Evolutionary conservation across 2,329 filamentous ascomycete species (phyloP).

Genomic region (Cytospora piceae): DNA sequence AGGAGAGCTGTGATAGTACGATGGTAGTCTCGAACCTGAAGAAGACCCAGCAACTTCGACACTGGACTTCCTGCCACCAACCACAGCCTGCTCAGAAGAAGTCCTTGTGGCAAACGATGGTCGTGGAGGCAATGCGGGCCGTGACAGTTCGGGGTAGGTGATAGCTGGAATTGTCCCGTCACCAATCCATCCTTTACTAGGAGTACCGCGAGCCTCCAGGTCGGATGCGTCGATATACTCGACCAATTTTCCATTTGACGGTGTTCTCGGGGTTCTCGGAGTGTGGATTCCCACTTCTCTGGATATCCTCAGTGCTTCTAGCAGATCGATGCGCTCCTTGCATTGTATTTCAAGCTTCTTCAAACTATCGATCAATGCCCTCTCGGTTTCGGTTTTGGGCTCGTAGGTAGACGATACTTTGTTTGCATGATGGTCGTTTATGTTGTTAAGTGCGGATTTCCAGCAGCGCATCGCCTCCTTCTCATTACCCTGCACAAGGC

Average conservation of each 20-base stretch:
- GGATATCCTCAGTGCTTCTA: slow-evolving; percentile 78
- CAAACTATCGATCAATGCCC: slow-evolving; percentile 78
- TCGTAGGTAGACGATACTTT: slow-evolving; percentile 70
- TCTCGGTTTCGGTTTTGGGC: slow-evolving; percentile 81
- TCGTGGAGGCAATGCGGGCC: slow-evolving; percentile 62
- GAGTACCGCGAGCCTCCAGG: slow-evolving; percentile 26
- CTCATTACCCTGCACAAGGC: slow-evolving; percentile 74
- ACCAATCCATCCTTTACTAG: slow-evolving; percentile 68
- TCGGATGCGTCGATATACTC: slow-evolving; percentile 30
- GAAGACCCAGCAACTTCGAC: slow-evolving; percentile 18
- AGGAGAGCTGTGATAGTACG: slow-evolving; percentile 17
- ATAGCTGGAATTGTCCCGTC: slow-evolving; percentile 81
- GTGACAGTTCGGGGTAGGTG: slow-evolving; percentile 79
- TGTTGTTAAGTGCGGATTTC: slow-evolving; percentile 85
- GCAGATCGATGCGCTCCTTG: slow-evolving; percentile 86
- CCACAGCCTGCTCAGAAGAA: slow-evolving; percentile 53
- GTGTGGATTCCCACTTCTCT: slow-evolving; percentile 47
- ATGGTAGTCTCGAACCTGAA: slow-evolving; percentile 30
- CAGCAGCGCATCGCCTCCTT: slow-evolving; percentile 87
- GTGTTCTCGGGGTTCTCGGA: slow-evolving; percentile 32
- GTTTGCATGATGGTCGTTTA: slow-evolving; percentile 83
- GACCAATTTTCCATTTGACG: slow-evolving; percentile 30
- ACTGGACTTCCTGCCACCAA: slow-evolving; percentile 39
- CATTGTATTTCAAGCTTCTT: slow-evolving; percentile 86
- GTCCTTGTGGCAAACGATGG: slow-evolving; percentile 58